Base-by-base conservation (phyloP, 257 asterid species). In the Fraxinus anomala region DNA sequence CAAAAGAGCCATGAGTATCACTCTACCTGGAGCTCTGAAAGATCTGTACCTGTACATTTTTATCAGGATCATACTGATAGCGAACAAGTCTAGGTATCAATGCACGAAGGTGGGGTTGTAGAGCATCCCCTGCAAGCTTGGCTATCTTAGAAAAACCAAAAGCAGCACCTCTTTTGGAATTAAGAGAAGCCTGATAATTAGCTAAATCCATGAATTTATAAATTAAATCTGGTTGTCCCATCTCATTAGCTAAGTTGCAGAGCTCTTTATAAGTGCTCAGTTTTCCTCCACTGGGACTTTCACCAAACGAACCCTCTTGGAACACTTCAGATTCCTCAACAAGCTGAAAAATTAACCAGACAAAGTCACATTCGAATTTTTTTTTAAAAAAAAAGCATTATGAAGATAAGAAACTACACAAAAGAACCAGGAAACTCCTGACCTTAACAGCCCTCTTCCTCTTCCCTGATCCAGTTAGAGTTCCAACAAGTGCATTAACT, bases 71-170 rank as follows among this genome's bases (percentile, higher is more conserved):
- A 80, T 95, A 95, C 87, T 93, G 99, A 87, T 93, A 95, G 65
- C 98, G 96, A 74, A 95, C 84, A 63, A 95, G 95, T 81, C 98
- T 90, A 77, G 99, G 99, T 81, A 93, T 82, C 90, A 95, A 85
- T 68, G 96, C 78, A 37, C 85, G 90, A 77, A 95, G 91, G 86
- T 91, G 79, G 79, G 99, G 99, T 78, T 92, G 85, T 68, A 95
- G 83, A 69, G 99, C 99, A 87, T 93, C 98, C 79, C 99, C 99
- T 30, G 99, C 99, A 87, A 84, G 94, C 85, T 95, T 93, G 77
- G 98, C 97, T 82, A 95, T 95, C 91, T 95, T 95, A 73, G 99
- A 95, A 85, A 95, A 95, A 76, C 99, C 99, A 90, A 93, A 95
- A 76, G 99, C 99, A 61, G 96, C 99, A 76, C 98, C 99, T 83